Base-by-base conservation (phyloP, 2,329 filamentous ascomycete species). In the Penicillium sp. region DNA sequence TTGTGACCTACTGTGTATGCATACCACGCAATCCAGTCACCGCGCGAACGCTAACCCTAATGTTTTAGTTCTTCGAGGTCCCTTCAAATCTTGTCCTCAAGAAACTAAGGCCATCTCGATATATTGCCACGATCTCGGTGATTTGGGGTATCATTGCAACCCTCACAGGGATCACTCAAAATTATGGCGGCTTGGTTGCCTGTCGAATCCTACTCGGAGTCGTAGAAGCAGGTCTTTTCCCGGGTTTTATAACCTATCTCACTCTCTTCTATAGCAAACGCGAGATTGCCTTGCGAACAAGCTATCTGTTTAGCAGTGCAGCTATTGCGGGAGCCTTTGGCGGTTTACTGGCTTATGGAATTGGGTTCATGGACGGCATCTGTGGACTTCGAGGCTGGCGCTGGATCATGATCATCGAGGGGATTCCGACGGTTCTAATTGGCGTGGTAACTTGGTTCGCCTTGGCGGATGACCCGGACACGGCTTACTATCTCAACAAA, bases 231-330 rank as follows among this genome's bases (percentile, higher is more conserved):
- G 84, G 84, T 0, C 70, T 87, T 0, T 87, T 87, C 56, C 84
- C 85, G 0, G 84, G 84, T 0, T 57, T 71, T n/a, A 69, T 85
- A 56, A 82, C 79, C 5, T 87, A 87, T 57, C 74, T 89, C 17
- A 88, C 85, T 0, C 78, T 88, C 56, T 88, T 87, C 72, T 89
- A 89, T 69, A 85, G 81, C 41, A 85, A 84, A 61, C 75, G 77
- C 26, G 85, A 89, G 66, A 76, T 88, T 2, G 85, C 84, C 4
- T 69, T 88, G 37, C 80, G 86, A 2, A 82, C 88, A 3, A 84
- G 83, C 2, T 88, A 87, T 57, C 75, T 89, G 0, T 88, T 88
- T 61, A 67, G 65, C 43, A 67, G 66, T 41, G 79, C 85, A 1
- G 85, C 86, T 1, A 72, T 87, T 3, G 84, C 85, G 0, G 86